These are phyloP conservation scores for Picea mariana DNA, from an alignment of 83 land plant species.

Conservation along the genomic window DNA sequence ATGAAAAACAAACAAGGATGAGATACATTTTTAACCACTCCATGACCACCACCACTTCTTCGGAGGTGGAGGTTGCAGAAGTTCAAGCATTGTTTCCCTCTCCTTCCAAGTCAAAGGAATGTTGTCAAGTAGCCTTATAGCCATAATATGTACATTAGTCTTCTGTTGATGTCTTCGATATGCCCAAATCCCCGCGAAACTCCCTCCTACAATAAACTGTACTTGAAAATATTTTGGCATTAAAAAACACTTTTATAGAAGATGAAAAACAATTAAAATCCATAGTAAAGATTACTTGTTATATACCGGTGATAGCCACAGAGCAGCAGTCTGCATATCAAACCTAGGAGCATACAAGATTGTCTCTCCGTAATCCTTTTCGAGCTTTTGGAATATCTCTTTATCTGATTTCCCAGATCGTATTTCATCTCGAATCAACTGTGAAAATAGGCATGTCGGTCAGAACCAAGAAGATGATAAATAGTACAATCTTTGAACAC, in stretches of 20 bases:
- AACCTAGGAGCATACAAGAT: constrained; percentile 82
- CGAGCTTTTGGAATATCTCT: constrained; percentile 68
- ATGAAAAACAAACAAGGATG: too few species aligned
- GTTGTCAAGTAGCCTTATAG: constrained; percentile 48
- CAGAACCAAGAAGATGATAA: neutral
- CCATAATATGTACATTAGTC: constrained; percentile 63
- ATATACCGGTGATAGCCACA: constrained; percentile 80
- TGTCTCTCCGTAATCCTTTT: constrained; percentile 79
- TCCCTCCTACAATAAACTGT: constrained; percentile 58
- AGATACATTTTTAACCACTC: neutral
- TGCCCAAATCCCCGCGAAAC: constrained; percentile 48
- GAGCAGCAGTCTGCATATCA: constrained; percentile 77
- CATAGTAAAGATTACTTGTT: neutral
- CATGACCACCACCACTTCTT: constrained; percentile 28
- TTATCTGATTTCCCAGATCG: constrained; percentile 68
- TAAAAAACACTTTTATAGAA: neutral
- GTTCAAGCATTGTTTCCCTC: constrained; percentile 60
- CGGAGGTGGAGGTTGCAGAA: constrained; percentile 58
- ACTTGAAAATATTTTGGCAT: neutral
- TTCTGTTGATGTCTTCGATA: constrained; percentile 47
- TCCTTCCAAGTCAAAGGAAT: constrained; percentile 62
- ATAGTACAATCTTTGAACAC: neutral
- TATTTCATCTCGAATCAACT: constrained; percentile 86
- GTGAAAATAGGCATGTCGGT: constrained; percentile 10
- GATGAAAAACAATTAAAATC: neutral